phyloP scores from a whole-genome alignment of 176 grass and related monocot genomes.

The Tillandsia fasciculata region DNA sequence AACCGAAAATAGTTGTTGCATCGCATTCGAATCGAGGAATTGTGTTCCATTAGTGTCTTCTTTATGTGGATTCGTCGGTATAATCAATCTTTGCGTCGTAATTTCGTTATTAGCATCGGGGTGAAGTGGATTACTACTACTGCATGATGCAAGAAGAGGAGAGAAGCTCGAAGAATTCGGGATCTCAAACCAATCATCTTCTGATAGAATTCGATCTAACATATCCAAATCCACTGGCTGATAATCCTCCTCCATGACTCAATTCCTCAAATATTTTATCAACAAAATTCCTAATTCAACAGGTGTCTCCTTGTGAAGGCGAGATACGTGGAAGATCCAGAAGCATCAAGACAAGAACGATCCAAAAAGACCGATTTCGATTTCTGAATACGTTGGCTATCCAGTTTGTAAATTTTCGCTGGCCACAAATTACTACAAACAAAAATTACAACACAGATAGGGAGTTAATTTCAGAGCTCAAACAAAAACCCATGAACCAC shows the following conservation, averaged over 20 bases:
- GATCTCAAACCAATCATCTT: conserved; percentile 55
- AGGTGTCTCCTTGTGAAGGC: too few relatives aligned
- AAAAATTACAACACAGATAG: conserved; percentile 17
- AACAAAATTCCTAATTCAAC: conserved; percentile 34
- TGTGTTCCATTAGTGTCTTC: neutral
- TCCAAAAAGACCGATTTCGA: too few relatives aligned
- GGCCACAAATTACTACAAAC: neutral
- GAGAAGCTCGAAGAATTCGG: conserved; percentile 32
- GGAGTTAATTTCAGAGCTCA: too few relatives aligned
- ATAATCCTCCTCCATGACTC: conserved; percentile 58
- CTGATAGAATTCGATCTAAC: conserved; percentile 65
- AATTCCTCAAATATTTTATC: conserved; percentile 35
- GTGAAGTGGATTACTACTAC: conserved; percentile 8
- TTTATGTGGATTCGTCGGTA: neutral
- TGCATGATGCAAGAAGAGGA: conserved; percentile 31
- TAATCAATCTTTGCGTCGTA: neutral
- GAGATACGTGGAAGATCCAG: too few relatives aligned
- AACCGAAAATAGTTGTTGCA: neutral
- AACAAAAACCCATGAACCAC: too few relatives aligned
- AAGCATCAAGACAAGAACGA: too few relatives aligned
- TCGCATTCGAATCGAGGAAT: neutral
- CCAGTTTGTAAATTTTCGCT: too few relatives aligned
- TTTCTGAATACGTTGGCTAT: too few relatives aligned
- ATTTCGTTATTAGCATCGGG: neutral
- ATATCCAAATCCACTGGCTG: conserved; percentile 59